These are phyloP conservation scores for Wakefieldia striispora DNA, from an alignment of 768 basidiomycete genomes.

Conservation along the genomic window DNA sequence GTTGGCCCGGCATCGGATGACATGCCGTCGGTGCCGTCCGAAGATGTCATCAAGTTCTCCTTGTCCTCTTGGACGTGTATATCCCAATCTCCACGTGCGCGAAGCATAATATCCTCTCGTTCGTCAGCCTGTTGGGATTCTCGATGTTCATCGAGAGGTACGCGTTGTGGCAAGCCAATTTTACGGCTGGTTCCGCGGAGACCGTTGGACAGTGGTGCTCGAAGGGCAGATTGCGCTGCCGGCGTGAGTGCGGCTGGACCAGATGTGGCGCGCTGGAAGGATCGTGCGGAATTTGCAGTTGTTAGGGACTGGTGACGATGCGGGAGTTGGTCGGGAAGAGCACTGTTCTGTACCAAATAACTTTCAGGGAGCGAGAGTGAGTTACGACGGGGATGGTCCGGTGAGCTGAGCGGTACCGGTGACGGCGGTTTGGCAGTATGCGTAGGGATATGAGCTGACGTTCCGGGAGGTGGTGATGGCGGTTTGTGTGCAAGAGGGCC, in stretches of 20 bases:
- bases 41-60: conserved; percentile 35
- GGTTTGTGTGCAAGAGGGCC: conserved; percentile 21
- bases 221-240: conserved; percentile 26
- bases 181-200: conserved; percentile 36
- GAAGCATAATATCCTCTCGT: conserved; percentile 32
- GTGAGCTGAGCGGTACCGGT: conserved; percentile 38
- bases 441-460: conserved; percentile 12
- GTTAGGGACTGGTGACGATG: conserved; percentile 28
- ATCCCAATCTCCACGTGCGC: conserved; percentile 31
- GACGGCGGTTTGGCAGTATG: conserved; percentile 27
- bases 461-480: conserved; percentile 24
- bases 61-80: conserved; percentile 37
- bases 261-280: conserved; percentile 67
- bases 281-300: conserved; percentile 37
- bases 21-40: conserved; percentile 22
- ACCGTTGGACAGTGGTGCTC: conserved; percentile 32
- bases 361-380: conserved; percentile 70
- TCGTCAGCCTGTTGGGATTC: conserved; percentile 33
- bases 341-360: conserved; percentile 42
- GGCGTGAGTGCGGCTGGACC: conserved; percentile 45
- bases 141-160: conserved; percentile 37
- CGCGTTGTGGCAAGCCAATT: conserved; percentile 34
- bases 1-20: conserved; percentile 23
- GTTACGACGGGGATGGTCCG: conserved; percentile 39
- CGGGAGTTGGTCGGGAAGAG: conserved; percentile 30